phyloP scores from a whole-genome alignment of 2,329 filamentous ascomycete genomes.

The Trichothecium sympodiale region DNA sequence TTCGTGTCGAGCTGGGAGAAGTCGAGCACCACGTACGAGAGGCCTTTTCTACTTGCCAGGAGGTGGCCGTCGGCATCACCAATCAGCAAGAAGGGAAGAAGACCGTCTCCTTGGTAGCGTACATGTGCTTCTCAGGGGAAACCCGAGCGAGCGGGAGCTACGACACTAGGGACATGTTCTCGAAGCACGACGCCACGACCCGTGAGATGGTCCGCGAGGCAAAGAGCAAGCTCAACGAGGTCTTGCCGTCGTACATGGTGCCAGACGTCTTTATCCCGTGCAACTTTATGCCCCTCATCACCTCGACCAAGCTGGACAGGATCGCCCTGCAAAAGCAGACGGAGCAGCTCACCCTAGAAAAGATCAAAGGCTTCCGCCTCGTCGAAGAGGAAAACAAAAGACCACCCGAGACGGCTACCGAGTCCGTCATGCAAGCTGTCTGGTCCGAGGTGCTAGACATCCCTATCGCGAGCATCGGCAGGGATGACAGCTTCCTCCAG shows the following conservation, averaged over 20 bases:
- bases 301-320: slow-evolving; percentile 27
- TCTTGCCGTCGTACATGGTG: slow-evolving; percentile 26
- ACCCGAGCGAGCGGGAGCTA: background rate
- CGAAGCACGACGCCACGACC: background rate
- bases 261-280: slow-evolving; percentile 31
- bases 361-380: slow-evolving; percentile 10
- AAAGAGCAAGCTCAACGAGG: slow-evolving; percentile 1
- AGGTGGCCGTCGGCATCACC: slow-evolving; percentile 27
- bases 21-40: slow-evolving; percentile 7
- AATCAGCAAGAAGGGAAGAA: too few relatives aligned
- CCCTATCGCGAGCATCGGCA: slow-evolving; percentile 1
- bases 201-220: slow-evolving; percentile 7
- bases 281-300: slow-evolving; percentile 27
- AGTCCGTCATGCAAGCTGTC: slow-evolving; percentile 2
- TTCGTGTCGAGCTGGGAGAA: slow-evolving; percentile 32
- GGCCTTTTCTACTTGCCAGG: too few relatives aligned
- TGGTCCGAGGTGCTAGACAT: slow-evolving; percentile 1
- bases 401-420: slow-evolving; percentile 9
- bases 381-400: slow-evolving; percentile 13
- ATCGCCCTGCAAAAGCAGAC: slow-evolving; percentile 3
- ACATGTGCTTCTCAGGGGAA: slow-evolving; percentile 13
- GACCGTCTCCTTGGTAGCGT: slow-evolving; percentile 30
- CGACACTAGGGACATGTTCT: too few relatives aligned
- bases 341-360: slow-evolving; percentile 5
- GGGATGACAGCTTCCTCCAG: slow-evolving; percentile 5